These are phyloP conservation scores for Diversispora eburnea DNA, from an alignment of 192 early-diverging fungal species.

Conservation along the genomic window DNA sequence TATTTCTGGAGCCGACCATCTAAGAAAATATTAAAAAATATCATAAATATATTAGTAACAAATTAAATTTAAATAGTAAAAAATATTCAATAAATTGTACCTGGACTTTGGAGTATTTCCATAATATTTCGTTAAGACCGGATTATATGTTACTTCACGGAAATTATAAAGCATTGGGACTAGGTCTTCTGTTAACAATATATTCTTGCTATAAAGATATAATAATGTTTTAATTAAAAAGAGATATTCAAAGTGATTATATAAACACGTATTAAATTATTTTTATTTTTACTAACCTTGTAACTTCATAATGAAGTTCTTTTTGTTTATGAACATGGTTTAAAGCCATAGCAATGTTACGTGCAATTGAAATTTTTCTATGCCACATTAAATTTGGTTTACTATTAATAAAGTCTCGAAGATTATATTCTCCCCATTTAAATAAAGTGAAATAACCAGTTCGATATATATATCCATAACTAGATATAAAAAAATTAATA, in stretches of 20 bases:
- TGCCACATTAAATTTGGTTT: neutral
- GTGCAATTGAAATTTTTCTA: neutral
- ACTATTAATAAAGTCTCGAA: neutral
- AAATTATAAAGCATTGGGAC: too few relatives aligned
- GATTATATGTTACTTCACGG: too few relatives aligned
- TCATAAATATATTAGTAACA: too few relatives aligned
- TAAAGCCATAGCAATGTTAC: neutral
- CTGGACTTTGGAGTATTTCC: too few relatives aligned
- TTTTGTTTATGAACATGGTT: constrained; percentile 1
- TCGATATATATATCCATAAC: neutral
- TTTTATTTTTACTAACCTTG: neutral
- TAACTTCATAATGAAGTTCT: neutral
- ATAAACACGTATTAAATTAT: neutral
- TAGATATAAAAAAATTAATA: neutral
- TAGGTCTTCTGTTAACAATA: too few relatives aligned
- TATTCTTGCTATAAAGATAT: too few relatives aligned
- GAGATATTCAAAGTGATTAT: neutral
- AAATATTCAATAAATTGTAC: too few relatives aligned
- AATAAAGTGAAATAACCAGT: neutral
- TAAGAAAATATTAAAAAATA: neutral
- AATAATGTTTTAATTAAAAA: neutral
- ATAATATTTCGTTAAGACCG: too few relatives aligned
- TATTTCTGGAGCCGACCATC: neutral
- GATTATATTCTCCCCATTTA: neutral
- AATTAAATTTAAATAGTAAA: neutral